phyloP scores from a whole-genome alignment of 805 yeast species.

The Lachancea lanzarotensis region DNA sequence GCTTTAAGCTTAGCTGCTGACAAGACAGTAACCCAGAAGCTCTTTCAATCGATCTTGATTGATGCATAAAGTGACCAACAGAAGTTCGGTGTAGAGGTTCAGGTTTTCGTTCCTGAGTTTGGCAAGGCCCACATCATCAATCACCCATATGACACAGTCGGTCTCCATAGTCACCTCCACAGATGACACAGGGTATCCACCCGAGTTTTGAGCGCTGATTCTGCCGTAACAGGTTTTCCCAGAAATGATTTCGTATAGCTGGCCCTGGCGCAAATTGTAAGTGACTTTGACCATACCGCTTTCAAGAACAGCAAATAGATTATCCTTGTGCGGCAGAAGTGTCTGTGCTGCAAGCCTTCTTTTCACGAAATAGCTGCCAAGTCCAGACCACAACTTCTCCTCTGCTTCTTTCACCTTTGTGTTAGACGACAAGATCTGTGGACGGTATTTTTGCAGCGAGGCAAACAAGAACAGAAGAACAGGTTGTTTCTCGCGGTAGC shows the following conservation, averaged over 20 bases:
- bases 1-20: constrained; percentile 40
- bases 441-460: constrained; percentile 27
- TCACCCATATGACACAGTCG: constrained; percentile 63
- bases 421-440: constrained; percentile 22
- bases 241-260: constrained; percentile 40
- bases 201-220: constrained; percentile 29
- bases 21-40: constrained; percentile 67
- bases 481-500: constrained; percentile 18
- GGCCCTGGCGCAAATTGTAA: constrained; percentile 41
- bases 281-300: constrained; percentile 48
- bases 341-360: constrained; percentile 47
- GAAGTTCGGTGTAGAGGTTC: constrained; percentile 56
- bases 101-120: constrained; percentile 44
- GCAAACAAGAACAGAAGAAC: constrained; percentile 25
- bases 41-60: constrained; percentile 67
- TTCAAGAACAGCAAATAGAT: constrained; percentile 51
- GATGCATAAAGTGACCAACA: constrained; percentile 53
- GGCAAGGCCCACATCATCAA: constrained; percentile 42
- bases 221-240: constrained; percentile 53
- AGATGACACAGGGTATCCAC: constrained; percentile 34
- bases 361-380: constrained; percentile 51
- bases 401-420: constrained; percentile 31
- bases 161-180: constrained; percentile 49
- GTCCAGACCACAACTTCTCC: constrained; percentile 55
- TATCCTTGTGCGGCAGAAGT: constrained; percentile 29